These are phyloP conservation scores for Fomitiporia mediterranea DNA, from an alignment of 1,284 basidiomycete genomes.

Conservation along the genomic window DNA sequence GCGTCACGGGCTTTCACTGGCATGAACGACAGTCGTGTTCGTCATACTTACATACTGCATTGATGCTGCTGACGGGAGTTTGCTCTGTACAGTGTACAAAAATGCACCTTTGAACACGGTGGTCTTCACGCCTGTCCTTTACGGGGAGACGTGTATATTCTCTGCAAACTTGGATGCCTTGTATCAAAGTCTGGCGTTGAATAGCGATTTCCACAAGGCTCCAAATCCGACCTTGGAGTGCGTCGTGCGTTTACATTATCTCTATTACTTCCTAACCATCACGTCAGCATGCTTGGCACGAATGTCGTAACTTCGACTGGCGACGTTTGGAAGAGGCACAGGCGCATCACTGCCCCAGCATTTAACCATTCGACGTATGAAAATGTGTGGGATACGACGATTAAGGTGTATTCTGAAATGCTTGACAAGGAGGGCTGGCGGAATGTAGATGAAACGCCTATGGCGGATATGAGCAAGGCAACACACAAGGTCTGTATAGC, in stretches of 20 bases:
- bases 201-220: slow-evolving; percentile 1
- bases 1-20: background rate
- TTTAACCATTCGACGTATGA: slow-evolving; percentile 29
- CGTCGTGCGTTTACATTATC: background rate
- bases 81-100: slow-evolving; percentile 2
- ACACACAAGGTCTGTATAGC: slow-evolving; percentile 4
- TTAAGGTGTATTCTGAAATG: slow-evolving; percentile 28
- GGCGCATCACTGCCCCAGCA: slow-evolving; percentile 30
- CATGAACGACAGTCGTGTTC: background rate
- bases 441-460: slow-evolving; percentile 13
- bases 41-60: background rate
- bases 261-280: background rate
- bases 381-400: slow-evolving; percentile 25
- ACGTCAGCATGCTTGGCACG: slow-evolving; percentile 30
- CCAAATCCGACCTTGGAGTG: background rate
- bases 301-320: slow-evolving; percentile 30
- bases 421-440: slow-evolving; percentile 29
- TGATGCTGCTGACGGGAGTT: background rate
- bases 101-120: slow-evolving; percentile 8
- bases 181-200: background rate
- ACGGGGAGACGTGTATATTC: background rate
- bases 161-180: background rate
- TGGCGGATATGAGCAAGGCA: slow-evolving; percentile 10
- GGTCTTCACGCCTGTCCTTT: background rate
- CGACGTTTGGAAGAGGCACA: slow-evolving; percentile 31